A percentile compares a stretch with the other conserved stretches of the same genome.
These are phyloP conservation scores for Pascua sp. DNA, from an alignment of 1,284 basidiomycete species.

Conservation along the genomic window DNA sequence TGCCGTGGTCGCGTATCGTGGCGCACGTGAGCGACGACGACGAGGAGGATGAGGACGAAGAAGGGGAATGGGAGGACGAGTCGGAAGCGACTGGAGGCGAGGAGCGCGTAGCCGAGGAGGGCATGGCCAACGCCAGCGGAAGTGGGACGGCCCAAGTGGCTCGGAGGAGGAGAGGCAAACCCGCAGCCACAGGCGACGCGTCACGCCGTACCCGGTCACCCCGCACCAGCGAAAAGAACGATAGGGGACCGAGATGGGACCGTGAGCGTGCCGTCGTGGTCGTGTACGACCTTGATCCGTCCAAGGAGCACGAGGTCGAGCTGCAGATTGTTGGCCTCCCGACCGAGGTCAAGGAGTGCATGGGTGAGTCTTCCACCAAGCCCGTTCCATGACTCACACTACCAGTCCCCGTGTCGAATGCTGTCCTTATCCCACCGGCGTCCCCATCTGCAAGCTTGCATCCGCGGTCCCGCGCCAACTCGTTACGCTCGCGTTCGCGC, in stretches of 20 bases:
- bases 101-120: conserved; percentile 6
- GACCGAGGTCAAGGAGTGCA: conserved; percentile 26
- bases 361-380: conserved; percentile 18
- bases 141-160: conserved; percentile 1
- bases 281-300: conserved; percentile 46
- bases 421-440: conserved; percentile 39
- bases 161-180: not conserved
- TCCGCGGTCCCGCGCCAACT: conserved; percentile 46
- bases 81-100: conserved; percentile 7
- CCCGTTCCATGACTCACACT: not conserved
- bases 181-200: not conserved
- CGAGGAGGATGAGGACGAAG: conserved; percentile 19
- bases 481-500: conserved; percentile 42
- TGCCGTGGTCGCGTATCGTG: conserved; percentile 47
- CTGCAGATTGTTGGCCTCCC: conserved; percentile 45
- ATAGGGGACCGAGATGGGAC: conserved; percentile 15
- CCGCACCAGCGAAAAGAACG: conserved; percentile 2
- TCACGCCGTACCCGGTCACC: not conserved
- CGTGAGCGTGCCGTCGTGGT: conserved; percentile 47
- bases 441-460: conserved; percentile 25
- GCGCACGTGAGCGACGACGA: conserved; percentile 47
- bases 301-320: conserved; percentile 49
- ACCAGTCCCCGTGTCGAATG: conserved; percentile 29
- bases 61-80: conserved; percentile 22
- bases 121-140: conserved; percentile 12